Evolutionary conservation across 2,329 filamentous ascomycete species (phyloP), one percentile per base, ranked within the genome.

Genomic region (Coniochaeta sp.): DNA sequence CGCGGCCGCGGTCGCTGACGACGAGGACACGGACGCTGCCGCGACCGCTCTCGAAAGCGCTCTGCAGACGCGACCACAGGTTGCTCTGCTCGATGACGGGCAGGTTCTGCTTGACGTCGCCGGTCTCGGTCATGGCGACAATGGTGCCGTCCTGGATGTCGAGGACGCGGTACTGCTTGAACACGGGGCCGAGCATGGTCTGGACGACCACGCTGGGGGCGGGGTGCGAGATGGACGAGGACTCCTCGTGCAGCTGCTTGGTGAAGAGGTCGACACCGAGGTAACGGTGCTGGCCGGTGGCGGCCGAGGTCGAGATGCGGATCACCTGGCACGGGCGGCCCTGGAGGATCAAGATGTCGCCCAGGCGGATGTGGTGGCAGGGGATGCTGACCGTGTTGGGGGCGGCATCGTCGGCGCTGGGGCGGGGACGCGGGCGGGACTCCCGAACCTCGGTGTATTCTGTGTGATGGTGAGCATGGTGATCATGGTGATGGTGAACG

Each of bases 91-190:
- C 91, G 76, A 97, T 89, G 77, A 99, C 91, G 62, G 90, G 86
- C 62, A 99, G 84, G 70, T 85, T 87, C 81, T 96, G 93, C 90
- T 98, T 98, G 84, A 99, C 92, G 75, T 99, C 93, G 71, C 95
- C 93, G 66, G 89, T 91, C 89, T 99, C 95, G 74, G 95, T 99
- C 93, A 99, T 98, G 83, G 93, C 93, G 67, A 96, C 91, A 73
- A 99, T 79, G 74, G 63, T 9, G 70, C 85, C 93, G 67, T 96
- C 90, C 77, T 92, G 88, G 77, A 99, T 89, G 83, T 99, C 95
- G 64, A 99, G 89, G 75, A 99, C 93, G 73, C 95, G 93, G 89
- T 99, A 99, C 86, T 98, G 95, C 91, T 98, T 98, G 91, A 98
- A 97, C 82, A 98, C 88, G 65, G 95, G 95, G 71, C 93, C 95